Base-by-base conservation (phyloP, 2,329 filamentous ascomycete genomes). In the Aspergillus eucalypticola region DNA sequence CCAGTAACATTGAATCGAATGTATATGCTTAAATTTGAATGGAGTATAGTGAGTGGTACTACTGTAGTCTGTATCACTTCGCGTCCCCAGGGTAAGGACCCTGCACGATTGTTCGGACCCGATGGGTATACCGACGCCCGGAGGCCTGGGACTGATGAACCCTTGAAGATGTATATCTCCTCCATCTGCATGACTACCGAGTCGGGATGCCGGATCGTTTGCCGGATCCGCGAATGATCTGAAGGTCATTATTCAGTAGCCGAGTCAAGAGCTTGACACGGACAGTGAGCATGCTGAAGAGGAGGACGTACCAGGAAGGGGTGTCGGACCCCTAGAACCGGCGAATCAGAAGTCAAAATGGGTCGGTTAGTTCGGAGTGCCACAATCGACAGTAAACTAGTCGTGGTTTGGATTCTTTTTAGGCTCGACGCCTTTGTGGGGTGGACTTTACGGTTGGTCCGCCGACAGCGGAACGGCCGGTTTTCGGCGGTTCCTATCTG, bases 201-300 rank as follows among this genome's bases (percentile, higher is more conserved):
- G 32, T 61, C 61, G 61, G 61, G 59, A 63, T 63, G 59, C 61
- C 61, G 61, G 32, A 21, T 55, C 39, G 39, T 19, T 25, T 50
- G 21, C 52, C 49, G 49, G 32, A 38, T 23, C 46, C 25, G 25
- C 46, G 46, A 29, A 50, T 17, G 46, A 27, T 50, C 46, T 50
- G 27, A 29, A 19, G 46, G 46, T 17, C 21, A 17, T 32, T 48
- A 29, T 48, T 56, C 27, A 56, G 13, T 2, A 11, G 27, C 23
- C 41, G 13, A 27, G 27, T 17, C 27, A 44, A 19, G 46, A 50
- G 46, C n/a, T 50, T 25, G 29, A 38, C 50, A 15, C 32, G 17
- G 35, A 23, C 21, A 49, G n/a, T 27, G 29, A 32, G 46, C 46
- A 29, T 35, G 32, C 32, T 50, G 25, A 50, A 42, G 54, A 23